Base-by-base conservation (phyloP, 2,329 filamentous ascomycete genomes). In the Dactylellina drechsleri region DNA sequence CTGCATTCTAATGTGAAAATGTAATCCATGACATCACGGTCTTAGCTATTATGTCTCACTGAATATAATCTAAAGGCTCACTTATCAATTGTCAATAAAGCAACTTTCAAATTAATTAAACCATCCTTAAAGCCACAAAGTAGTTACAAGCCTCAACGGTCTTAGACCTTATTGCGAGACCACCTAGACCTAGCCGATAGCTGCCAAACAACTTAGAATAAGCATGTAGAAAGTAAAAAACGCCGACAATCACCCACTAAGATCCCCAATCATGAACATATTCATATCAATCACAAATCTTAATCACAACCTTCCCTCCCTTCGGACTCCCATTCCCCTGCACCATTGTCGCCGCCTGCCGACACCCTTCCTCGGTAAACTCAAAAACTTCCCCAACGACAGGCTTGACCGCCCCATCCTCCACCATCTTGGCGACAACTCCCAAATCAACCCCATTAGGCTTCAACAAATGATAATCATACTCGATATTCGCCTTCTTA, bases 261-360 rank as follows among this genome's bases (percentile, higher is more conserved):
- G 43, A 47, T 47, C 2, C 43, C 6, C n/a, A 12, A 13, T n/a
- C 26, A 36, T 54, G 13, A 12, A 50, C 8, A 10, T 10, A 40
- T 26, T 18, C 20, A 8, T 28, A 36, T 66, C 49, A 73, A 0
- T 62, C 58, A 6, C 59, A 41, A 47, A 74, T 47, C 43, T 67
- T 56, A 23, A 74, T 59, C 43, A 74, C 70, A 36, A 74, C 70
- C 36, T 74, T 74, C 7, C 70, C 70, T 12, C 70, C 70, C n/a
- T 67, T 62, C 4, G 18, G 47, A 23, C 70, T 74, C 15, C 70
- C 70, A 18, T 57, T 67, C 43, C 70, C 70, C 52, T 67, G 59
- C 28, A 74, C 70, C 43, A 74, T 20, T 47, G 64, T 62, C 8
- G 70, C 57, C 8, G 70, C 70, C 20, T 74, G 36, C 58, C 62